Percentiles rank a stretch among this genome's conserved stretches.
phyloP scores from a whole-genome alignment of 306 rosid species.

The Cajanus cajan region DNA sequence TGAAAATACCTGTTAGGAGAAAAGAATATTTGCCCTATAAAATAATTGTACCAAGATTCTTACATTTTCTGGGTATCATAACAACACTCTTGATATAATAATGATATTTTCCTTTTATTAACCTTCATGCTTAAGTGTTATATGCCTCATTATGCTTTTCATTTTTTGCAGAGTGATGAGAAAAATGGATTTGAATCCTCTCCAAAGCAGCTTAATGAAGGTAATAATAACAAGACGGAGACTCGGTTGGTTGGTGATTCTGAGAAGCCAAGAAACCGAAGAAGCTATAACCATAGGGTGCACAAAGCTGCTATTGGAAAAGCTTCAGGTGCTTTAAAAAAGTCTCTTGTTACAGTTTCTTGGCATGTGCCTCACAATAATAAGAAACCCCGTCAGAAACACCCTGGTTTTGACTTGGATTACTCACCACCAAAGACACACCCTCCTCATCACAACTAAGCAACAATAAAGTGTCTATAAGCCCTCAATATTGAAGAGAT shows the following conservation, averaged over 20 bases:
- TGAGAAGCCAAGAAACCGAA: constrained; percentile 5
- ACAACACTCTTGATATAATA: background rate
- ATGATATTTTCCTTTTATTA: background rate
- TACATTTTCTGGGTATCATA: background rate
- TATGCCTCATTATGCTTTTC: background rate
- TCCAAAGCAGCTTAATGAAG: constrained; percentile 19
- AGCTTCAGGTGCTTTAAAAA: constrained; percentile 13
- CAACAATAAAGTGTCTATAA: background rate
- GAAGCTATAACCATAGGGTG: constrained; percentile 17
- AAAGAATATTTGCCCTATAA: background rate
- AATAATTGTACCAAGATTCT: background rate
- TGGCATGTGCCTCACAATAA: constrained; percentile 52
- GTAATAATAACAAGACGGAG: background rate
- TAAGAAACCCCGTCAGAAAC: constrained; percentile 55
- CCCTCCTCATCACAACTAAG: constrained; percentile 81
- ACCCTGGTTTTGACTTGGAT: constrained; percentile 61
- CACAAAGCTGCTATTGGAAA: background rate
- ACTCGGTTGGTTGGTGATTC: background rate
- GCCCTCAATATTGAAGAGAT: background rate
- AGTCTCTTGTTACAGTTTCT: constrained; percentile 45
- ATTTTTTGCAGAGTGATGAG: constrained; percentile 43
- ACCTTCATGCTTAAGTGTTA: background rate
- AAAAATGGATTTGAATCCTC: constrained; percentile 25
- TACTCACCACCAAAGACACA: constrained; percentile 78
- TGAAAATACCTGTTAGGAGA: no score